Conservation (phyloP, 331 rosid species). For the Erythrophleum ivorense region DNA sequence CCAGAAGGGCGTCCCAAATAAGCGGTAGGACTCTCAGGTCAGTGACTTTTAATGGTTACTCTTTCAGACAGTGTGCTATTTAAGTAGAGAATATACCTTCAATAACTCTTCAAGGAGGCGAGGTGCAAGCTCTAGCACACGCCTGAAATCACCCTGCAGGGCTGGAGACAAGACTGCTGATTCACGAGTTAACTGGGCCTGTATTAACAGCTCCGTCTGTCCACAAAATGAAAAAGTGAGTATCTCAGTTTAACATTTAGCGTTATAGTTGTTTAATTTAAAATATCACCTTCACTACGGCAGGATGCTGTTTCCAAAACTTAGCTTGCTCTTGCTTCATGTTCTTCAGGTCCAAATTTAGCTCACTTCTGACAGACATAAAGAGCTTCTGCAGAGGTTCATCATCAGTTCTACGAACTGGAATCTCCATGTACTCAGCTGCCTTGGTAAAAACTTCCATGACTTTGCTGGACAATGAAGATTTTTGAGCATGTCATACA, state of each 20-base stretch:
- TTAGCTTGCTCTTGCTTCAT: no score
- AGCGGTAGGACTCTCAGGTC: no score
- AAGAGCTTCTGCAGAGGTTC: conserved; percentile 76
- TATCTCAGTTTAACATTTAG: no score
- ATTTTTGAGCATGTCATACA: no score
- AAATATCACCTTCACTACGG: conserved; percentile 69
- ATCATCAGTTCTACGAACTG: conserved; percentile 67
- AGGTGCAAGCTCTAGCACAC: background rate
- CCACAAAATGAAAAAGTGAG: no score
- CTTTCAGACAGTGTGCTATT: no score
- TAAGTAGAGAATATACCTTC: no score
- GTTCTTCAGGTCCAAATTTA: conserved; percentile 73
- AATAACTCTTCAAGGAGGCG: conserved; percentile 20
- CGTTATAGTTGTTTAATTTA: no score
- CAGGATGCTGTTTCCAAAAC: no score
- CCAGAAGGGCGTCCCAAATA: no score
- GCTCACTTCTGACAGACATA: conserved; percentile 69
- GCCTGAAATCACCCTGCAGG: conserved; percentile 17
- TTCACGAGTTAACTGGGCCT: background rate
- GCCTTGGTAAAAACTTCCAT: conserved; percentile 75
- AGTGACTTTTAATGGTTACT: no score
- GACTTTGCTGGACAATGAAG: conserved; percentile 80
- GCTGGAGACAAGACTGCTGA: conserved; percentile 17
- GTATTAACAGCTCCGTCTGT: conserved; percentile 21
- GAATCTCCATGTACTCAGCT: conserved; percentile 70